phyloP scores from a whole-genome alignment of 768 basidiomycete genomes.

The Lactarius deliciosus region DNA sequence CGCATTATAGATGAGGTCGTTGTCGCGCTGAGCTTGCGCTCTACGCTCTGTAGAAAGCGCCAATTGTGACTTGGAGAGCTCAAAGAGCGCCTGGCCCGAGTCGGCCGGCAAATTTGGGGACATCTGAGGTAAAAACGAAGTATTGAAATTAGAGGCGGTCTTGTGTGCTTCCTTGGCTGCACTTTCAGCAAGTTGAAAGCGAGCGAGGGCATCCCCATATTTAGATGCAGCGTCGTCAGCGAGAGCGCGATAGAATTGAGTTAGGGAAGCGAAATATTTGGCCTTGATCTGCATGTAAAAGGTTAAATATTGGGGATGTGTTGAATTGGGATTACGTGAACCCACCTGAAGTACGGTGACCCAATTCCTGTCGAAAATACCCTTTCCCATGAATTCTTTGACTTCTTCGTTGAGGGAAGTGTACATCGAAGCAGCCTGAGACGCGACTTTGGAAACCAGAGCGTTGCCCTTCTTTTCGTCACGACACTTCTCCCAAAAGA shows the following conservation, averaged over 20 bases:
- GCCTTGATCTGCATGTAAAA: conserved; percentile 70
- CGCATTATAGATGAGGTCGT: conserved; percentile 97
- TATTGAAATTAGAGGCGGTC: conserved; percentile 63
- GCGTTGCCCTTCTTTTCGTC: conserved; percentile 85
- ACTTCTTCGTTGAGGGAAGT: conserved; percentile 82
- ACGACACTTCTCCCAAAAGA: conserved; percentile 93
- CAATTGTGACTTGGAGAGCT: conserved; percentile 81
- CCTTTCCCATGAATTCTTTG: conserved; percentile 96
- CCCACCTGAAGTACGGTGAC: conserved; percentile 77
- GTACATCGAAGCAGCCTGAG: conserved; percentile 83
- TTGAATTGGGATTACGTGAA: conserved; percentile 4
- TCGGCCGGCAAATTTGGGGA: conserved; percentile 87
- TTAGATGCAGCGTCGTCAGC: conserved; percentile 74
- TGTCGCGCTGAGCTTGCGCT: conserved; percentile 78
- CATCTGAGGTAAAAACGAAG: conserved; percentile 67
- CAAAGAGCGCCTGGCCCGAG: conserved; percentile 72
- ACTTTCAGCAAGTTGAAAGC: conserved; percentile 73
- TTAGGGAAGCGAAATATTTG: conserved; percentile 82
- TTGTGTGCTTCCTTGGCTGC: conserved; percentile 82
- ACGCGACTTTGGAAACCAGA: conserved; percentile 79
- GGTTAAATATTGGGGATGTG: conserved; percentile 11
- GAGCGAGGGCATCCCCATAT: conserved; percentile 83
- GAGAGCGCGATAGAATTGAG: conserved; percentile 83
- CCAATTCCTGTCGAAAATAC: conserved; percentile 95
- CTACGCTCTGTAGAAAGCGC: conserved; percentile 75